Evolutionary conservation across 1,139 yeast genomes (phyloP).

Genomic region (Candida sp.): DNA sequence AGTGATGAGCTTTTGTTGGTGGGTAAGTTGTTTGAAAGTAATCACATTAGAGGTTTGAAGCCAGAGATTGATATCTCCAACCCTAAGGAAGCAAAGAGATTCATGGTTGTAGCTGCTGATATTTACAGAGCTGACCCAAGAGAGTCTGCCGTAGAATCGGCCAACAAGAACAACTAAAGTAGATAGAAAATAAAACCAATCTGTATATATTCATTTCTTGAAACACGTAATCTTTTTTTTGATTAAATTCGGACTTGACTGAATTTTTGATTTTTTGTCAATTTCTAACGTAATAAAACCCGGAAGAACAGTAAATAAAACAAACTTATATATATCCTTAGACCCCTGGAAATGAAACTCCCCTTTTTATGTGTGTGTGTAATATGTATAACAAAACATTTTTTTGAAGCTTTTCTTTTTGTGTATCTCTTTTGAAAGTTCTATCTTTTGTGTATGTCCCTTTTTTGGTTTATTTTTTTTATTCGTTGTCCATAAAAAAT

Average conservation of each 20-base stretch:
- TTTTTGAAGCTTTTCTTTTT: neutral
- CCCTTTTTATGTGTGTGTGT: slow-evolving; percentile 4
- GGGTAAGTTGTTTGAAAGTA: slow-evolving; percentile 82
- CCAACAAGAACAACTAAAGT: neutral
- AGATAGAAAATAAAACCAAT: neutral
- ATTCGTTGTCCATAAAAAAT: slow-evolving; percentile 37
- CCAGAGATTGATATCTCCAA: slow-evolving; percentile 31
- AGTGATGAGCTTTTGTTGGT: slow-evolving; percentile 68
- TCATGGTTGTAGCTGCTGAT: slow-evolving; percentile 30
- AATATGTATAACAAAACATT: neutral
- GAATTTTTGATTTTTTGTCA: neutral
- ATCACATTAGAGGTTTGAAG: slow-evolving; percentile 39
- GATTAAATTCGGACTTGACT: too few relatives aligned
- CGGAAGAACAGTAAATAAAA: neutral
- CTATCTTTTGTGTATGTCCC: neutral
- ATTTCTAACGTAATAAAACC: neutral
- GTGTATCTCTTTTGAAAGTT: neutral
- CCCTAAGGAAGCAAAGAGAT: slow-evolving; percentile 28
- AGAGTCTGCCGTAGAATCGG: neutral
- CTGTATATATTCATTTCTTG: neutral
- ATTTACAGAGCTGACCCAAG: slow-evolving; percentile 33
- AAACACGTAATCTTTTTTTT: too few relatives aligned
- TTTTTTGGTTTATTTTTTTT: slow-evolving; percentile 8
- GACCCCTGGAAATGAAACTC: neutral
- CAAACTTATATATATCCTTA: neutral